phyloP scores from a whole-genome alignment of 2,329 filamentous ascomycete species.

The Penicillium sp. region DNA sequence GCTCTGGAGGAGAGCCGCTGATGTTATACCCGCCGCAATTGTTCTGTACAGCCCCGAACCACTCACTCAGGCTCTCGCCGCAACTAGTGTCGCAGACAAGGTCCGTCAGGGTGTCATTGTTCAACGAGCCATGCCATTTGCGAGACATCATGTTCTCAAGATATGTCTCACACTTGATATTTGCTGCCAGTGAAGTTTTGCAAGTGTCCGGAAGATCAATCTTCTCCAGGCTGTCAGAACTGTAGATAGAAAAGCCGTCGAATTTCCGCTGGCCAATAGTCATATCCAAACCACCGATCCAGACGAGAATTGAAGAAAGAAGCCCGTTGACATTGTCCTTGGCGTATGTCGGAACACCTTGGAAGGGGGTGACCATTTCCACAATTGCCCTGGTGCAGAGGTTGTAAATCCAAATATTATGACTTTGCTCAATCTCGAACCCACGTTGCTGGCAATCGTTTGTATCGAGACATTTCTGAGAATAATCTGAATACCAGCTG shows the following conservation, averaged over 20 bases:
- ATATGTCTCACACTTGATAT: slow-evolving; percentile 8
- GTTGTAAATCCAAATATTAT: slow-evolving; percentile 21
- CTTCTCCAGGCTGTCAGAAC: too few species aligned
- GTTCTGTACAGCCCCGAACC: slow-evolving; percentile 11
- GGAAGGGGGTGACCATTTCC: too few species aligned
- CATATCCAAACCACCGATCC: too few species aligned
- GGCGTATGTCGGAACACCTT: too few species aligned
- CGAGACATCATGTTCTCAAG: too few species aligned
- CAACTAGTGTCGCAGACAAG: slow-evolving; percentile 16
- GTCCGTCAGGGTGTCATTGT: slow-evolving; percentile 15
- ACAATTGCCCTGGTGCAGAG: too few species aligned
- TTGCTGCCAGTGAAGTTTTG: too few species aligned
- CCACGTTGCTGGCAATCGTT: slow-evolving; percentile 12
- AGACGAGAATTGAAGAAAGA: too few species aligned
- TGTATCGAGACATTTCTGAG: background rate
- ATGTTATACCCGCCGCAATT: slow-evolving; percentile 14
- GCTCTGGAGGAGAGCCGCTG: background rate
- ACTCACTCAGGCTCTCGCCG: slow-evolving; percentile 8
- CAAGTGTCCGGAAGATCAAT: too few species aligned
- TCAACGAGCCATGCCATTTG: slow-evolving; percentile 1
- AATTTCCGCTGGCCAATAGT: too few species aligned
- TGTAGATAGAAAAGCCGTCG: too few species aligned
- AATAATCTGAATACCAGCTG: slow-evolving; percentile 61
- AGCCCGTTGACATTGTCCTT: too few species aligned
- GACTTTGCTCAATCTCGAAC: slow-evolving; percentile 21